These are phyloP conservation scores for Astrephomene gubernaculifera DNA, from an alignment of 139 green algal genomes.

Conservation along the genomic window DNA sequence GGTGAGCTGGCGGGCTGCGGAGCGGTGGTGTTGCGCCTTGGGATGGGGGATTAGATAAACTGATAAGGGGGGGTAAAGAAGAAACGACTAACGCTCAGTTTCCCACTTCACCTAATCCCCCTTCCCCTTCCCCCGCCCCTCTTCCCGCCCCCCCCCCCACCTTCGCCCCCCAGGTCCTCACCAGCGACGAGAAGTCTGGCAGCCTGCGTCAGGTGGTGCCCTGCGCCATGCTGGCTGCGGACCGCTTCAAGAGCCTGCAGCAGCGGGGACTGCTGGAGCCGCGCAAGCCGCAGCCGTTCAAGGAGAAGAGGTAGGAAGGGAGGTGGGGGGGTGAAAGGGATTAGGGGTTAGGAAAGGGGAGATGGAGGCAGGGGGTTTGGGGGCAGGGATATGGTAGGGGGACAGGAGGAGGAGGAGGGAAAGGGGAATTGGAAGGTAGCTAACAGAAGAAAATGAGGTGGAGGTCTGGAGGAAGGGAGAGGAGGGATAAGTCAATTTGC, in stretches of 20 bases:
- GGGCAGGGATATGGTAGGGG: not conserved
- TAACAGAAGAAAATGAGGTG: too few relatives aligned
- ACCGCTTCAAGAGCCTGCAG: constrained; percentile 87
- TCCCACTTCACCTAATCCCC: not conserved
- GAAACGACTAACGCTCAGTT: too few relatives aligned
- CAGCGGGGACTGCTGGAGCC: constrained; percentile 81
- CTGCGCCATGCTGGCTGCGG: constrained; percentile 50
- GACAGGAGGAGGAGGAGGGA: not conserved
- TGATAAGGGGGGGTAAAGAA: too few relatives aligned
- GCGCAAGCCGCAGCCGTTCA: constrained; percentile 58
- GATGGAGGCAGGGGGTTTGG: not conserved
- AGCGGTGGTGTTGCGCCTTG: too few relatives aligned
- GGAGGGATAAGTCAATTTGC: not conserved
- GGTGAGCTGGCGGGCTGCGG: constrained; percentile 23
- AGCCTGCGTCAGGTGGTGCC: constrained; percentile 67
- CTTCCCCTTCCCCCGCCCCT: not conserved
- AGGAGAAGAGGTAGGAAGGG: constrained; percentile 34
- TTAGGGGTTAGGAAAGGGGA: not conserved
- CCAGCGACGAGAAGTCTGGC: constrained; percentile 76
- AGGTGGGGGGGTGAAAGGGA: not conserved
- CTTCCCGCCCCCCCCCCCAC: not conserved
- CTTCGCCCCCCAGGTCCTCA: constrained; percentile 51
- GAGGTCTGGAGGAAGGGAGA: too few relatives aligned
- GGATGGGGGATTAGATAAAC: too few relatives aligned
- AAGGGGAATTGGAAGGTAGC: not conserved